Percentiles rank a stretch among this genome's conserved stretches.
These are phyloP conservation scores for Dunaliella primolecta DNA, from an alignment of 139 green algal genomes.

Conservation along the genomic window DNA sequence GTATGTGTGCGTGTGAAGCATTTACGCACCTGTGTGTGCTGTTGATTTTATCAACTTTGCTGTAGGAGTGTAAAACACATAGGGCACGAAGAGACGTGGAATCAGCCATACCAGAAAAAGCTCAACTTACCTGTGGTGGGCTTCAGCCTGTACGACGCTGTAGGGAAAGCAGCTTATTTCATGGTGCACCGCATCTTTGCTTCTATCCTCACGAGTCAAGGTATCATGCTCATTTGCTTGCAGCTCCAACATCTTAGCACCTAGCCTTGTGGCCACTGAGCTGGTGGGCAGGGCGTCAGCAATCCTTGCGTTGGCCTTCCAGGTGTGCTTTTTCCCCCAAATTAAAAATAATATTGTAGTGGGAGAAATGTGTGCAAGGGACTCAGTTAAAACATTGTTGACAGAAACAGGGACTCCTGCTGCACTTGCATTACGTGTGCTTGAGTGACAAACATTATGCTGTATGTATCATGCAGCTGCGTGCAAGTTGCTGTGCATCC, in stretches of 20 bases:
- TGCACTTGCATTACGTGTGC: neutral
- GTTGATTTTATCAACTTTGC: too few relatives aligned
- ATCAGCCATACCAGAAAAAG: too few relatives aligned
- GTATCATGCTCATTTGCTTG: too few relatives aligned
- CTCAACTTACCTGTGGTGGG: too few relatives aligned
- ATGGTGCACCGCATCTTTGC: too few relatives aligned
- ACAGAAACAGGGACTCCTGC: neutral
- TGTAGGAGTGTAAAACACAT: too few relatives aligned
- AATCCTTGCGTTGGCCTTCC: slow-evolving; percentile 62
- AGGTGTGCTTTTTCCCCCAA: slow-evolving; percentile 13
- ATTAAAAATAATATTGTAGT: neutral
- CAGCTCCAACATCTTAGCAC: slow-evolving; percentile 64
- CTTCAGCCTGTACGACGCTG: too few relatives aligned
- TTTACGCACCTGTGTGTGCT: neutral
- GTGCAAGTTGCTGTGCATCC: neutral
- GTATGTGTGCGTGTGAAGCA: neutral
- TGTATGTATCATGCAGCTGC: neutral
- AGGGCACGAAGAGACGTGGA: too few relatives aligned
- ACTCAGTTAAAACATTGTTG: neutral
- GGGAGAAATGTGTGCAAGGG: neutral
- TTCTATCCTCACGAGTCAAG: too few relatives aligned
- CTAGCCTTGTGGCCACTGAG: slow-evolving; percentile 30
- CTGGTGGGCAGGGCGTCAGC: slow-evolving; percentile 48
- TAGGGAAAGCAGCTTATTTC: too few relatives aligned
- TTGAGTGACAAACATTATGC: neutral